These are phyloP conservation scores for Selenicereus undatus DNA, from an alignment of 148 eudicot genomes.

Conservation along the genomic window DNA sequence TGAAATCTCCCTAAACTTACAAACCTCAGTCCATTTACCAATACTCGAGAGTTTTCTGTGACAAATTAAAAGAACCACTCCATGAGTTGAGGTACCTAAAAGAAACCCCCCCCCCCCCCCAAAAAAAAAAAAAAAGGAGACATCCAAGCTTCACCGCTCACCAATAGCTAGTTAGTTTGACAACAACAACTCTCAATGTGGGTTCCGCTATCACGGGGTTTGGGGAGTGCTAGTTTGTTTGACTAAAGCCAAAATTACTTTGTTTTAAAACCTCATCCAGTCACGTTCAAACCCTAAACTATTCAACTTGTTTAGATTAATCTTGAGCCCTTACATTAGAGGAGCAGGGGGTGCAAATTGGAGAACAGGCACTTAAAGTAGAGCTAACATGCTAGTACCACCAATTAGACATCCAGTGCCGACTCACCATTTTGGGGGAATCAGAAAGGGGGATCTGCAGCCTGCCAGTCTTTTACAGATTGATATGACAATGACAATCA, in stretches of 20 bases:
- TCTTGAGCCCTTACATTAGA: background rate
- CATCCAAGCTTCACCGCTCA: too few relatives aligned
- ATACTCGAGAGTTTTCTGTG: background rate
- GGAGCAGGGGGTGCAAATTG: background rate
- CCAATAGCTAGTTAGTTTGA: too few relatives aligned
- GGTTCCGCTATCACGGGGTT: too few relatives aligned
- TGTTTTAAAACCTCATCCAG: too few relatives aligned
- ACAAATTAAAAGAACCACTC: background rate
- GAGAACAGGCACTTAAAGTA: background rate
- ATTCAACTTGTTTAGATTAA: background rate
- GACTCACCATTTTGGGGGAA: background rate
- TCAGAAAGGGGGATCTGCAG: background rate
- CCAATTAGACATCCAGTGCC: background rate
- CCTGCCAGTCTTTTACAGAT: background rate
- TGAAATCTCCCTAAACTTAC: background rate
- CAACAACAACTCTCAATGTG: too few relatives aligned
- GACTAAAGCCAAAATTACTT: too few relatives aligned
- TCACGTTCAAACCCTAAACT: background rate
- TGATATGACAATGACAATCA: background rate
- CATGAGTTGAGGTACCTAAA: background rate
- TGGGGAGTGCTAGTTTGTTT: too few relatives aligned
- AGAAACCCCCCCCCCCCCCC: too few relatives aligned
- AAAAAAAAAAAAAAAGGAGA: background rate
- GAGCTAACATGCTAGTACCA: background rate
- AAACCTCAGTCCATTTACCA: background rate